Base-by-base conservation (phyloP, 2,329 filamentous ascomycete genomes). In the Trichoderma cornu-damae region DNA sequence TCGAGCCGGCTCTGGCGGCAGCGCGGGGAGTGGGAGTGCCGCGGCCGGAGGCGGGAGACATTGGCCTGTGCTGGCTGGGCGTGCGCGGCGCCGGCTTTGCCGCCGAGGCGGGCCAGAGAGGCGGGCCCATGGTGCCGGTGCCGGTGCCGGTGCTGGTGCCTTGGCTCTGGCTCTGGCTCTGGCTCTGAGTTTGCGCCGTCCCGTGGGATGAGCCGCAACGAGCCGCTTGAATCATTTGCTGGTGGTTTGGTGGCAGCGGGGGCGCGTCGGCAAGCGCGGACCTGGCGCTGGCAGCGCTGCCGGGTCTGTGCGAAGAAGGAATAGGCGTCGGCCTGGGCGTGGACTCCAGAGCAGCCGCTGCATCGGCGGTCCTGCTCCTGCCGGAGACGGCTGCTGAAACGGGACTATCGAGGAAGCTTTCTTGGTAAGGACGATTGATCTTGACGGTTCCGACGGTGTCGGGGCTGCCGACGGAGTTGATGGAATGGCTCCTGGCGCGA, bases 201-300 rank as follows among this genome's bases (percentile, higher is more conserved):
- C 67, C 68, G 64, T 77, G 69, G 60, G 79, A 73, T 4, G 83
- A 84, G 20, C 76, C 74, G 26, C 80, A 78, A 61, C 84, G 86
- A 37, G 89, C 90, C 48, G 90, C 89, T 65, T 93, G 87, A 64
- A 96, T 96, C 58, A 82, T 86, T 72, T 94, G 84, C 64, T 84
- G 89, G 70, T 96, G 91, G 69, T 96, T 92, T 11, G 78, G 65
- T 38, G 92, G 93, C 59, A 96, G 77, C 30, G 91, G 91, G 35
- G 90, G 90, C 76, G 74, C 68, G 28, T 74, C 70, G 34, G 73
- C 70, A 2, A 71, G 60, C 9, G 73, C 73, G 34, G 66, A 68
- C 28, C 71, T 82, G 44, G 81, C 79, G 70, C 91, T 96, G 35
- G 82, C 77, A 40, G 89, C 80, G 70, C 90, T 96, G 37, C 81